Evolutionary conservation across 257 asterid species (phyloP).

Genomic region (Salvia miltiorrhiza): DNA sequence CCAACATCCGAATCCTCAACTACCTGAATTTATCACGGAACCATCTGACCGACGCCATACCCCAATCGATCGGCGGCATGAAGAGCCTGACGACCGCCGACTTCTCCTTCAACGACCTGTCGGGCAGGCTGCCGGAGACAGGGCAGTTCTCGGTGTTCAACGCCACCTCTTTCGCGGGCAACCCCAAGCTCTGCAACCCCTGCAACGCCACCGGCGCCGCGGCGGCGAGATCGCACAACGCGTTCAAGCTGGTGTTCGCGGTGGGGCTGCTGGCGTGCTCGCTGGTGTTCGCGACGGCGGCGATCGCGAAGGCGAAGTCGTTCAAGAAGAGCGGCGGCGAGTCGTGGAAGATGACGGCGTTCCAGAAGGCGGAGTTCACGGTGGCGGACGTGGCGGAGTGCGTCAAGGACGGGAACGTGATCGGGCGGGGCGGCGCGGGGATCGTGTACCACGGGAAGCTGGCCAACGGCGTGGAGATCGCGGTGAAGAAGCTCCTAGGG

Average conservation of each 20-base stretch:
- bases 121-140: constrained; percentile 77
- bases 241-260: constrained; percentile 76
- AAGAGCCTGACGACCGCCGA: constrained; percentile 92
- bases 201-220: constrained; percentile 42
- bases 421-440: constrained; percentile 97
- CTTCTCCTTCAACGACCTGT: constrained; percentile 81
- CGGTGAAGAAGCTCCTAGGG: constrained; percentile 76
- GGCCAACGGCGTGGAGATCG: constrained; percentile 76
- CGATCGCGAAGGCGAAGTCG: constrained; percentile 69
- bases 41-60: constrained; percentile 58
- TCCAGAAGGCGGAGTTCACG: constrained; percentile 70
- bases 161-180: constrained; percentile 67
- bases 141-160: constrained; percentile 84
- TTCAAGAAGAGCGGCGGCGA: constrained; percentile 50
- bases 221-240: constrained; percentile 37
- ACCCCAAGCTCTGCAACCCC: constrained; percentile 81
- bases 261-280: constrained; percentile 75
- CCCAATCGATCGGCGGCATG: constrained; percentile 59
- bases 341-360: constrained; percentile 86
- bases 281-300: constrained; percentile 62
- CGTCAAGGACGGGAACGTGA: constrained; percentile 82
- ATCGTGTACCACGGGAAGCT: constrained; percentile 79
- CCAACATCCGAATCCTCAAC: constrained; percentile 60
- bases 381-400: constrained; percentile 75
- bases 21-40: constrained; percentile 81